phyloP scores from a whole-genome alignment of 2,329 filamentous ascomycete genomes.

The Boeremia lycopersici region DNA sequence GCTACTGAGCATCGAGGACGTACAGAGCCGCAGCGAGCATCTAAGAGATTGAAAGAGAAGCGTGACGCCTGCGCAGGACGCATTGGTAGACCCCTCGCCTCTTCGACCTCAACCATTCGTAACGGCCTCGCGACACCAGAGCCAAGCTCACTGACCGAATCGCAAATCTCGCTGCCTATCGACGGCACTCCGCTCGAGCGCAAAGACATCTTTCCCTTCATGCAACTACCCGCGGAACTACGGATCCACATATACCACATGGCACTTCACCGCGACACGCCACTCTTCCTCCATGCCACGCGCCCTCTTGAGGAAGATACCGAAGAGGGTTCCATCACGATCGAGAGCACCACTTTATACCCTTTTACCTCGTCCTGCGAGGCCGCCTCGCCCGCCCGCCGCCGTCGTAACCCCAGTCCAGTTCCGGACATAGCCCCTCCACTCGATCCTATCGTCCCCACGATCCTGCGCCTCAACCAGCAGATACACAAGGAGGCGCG shows the following conservation, averaged over 20 bases:
- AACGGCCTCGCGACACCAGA: conserved; percentile 30
- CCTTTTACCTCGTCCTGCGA: not conserved
- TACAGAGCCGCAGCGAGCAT: conserved; percentile 2
- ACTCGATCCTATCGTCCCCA: conserved; percentile 46
- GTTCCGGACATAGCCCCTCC: not conserved
- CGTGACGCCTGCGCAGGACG: conserved; percentile 2
- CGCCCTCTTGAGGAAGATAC: conserved; percentile 19
- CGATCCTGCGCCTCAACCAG: conserved; percentile 48
- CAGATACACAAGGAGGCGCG: conserved; percentile 47
- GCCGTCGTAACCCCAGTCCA: not conserved
- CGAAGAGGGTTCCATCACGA: conserved; percentile 8
- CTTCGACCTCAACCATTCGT: conserved; percentile 1
- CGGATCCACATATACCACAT: conserved; percentile 53
- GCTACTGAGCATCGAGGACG: conserved; percentile 6
- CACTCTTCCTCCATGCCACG: conserved; percentile 38
- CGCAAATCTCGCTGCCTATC: conserved; percentile 6
- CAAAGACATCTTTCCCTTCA: conserved; percentile 44
- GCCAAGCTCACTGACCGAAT: conserved; percentile 25
- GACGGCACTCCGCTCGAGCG: not conserved
- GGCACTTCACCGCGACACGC: conserved; percentile 37
- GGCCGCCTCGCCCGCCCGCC: not conserved
- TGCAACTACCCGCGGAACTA: conserved; percentile 55
- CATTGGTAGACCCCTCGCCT: not conserved
- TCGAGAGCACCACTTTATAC: not conserved
- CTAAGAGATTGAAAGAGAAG: conserved; percentile 16